Evolutionary conservation across 768 basidiomycete species (phyloP), one percentile per base, ranked within the genome.

Genomic region (Chalciporus piperatus): DNA sequence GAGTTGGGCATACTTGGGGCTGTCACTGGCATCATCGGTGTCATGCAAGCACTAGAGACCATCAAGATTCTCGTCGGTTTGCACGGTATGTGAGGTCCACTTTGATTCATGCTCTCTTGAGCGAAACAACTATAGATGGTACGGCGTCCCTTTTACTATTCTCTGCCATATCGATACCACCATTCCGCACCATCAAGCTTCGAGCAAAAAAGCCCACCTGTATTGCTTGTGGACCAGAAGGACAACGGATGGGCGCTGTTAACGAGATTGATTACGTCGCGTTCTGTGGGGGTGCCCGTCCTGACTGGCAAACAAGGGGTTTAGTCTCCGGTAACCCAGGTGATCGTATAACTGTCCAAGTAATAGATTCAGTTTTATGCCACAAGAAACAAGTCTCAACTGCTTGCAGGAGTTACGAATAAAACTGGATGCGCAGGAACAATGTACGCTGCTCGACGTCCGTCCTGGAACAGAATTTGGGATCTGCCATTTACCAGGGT

Each of bases 1-100:
- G 94, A 97, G 64, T 76, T 84, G 4, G 95, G 96, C 1, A 85
- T 98, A 5, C 71, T 97, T 43, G 96, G 96, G 6, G 84, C 78
- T 0, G 92, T 97, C 1, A 91, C 92, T 0, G 96, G 96, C 1
- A 74, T 92, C 44, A 90, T 98, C 39, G 95, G 95, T 4, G 87
- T 83, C 56, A 69, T 95, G 63, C 94, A 97, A 74, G 95, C 95
- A 6, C 66, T 92, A 30, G 93, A 97, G 70, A 78, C 91, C 1
- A 83, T 96, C 70, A 92, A 90, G 69, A 76, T 91, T 47, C 73
- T 92, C 38, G 74, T 76, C 1, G 89, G 84, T 4, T 63, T 85
- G 30, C 81, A 85, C 59, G 84, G 88, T 87, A 61, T 40, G 72
- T 60, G 27, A 10, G 16, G 19, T 43, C 25, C 32, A 2, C 13